A percentile compares a stretch with the other conserved stretches of the same genome.
Conservation (phyloP, 345 rosid species). For the Aethionema arabicum region DNA sequence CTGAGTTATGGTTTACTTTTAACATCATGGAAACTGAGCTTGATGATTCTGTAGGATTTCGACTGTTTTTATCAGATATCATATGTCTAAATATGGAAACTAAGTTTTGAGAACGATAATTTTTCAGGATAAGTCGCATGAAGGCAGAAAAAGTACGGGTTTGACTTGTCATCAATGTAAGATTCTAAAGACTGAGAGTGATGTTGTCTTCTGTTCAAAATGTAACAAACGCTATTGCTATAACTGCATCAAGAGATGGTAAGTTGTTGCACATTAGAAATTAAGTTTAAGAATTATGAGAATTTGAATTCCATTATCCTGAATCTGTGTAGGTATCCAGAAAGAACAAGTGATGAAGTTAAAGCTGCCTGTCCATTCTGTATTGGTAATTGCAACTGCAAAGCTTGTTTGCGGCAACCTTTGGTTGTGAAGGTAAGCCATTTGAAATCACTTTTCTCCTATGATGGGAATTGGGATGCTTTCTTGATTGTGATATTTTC, state of each 20-base stretch:
- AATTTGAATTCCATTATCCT: background rate
- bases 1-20: too few species aligned
- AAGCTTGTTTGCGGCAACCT: slow-evolving; percentile 34
- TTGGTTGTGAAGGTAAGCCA: slow-evolving; percentile 32
- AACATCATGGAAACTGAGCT: too few species aligned
- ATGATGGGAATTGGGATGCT: slow-evolving; percentile 7
- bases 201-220: slow-evolving; percentile 27
- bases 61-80: too few species aligned
- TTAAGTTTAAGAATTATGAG: background rate
- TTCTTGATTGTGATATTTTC: background rate
- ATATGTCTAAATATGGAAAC: background rate
- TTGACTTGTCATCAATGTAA: slow-evolving; percentile 38
- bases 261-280: background rate
- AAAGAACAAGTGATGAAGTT: slow-evolving; percentile 24
- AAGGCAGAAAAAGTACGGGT: slow-evolving; percentile 4
- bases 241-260: slow-evolving; percentile 36
- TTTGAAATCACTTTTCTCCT: background rate
- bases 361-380: slow-evolving; percentile 33
- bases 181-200: slow-evolving; percentile 6
- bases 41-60: too few species aligned
- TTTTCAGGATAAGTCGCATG: slow-evolving; percentile 23
- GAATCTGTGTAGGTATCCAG: slow-evolving; percentile 24
- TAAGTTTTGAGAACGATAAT: background rate
- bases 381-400: slow-evolving; percentile 31
- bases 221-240: slow-evolving; percentile 23